These are phyloP conservation scores for Coemansia sp. DNA, from an alignment of 192 early-diverging fungal genomes.

Conservation along the genomic window DNA sequence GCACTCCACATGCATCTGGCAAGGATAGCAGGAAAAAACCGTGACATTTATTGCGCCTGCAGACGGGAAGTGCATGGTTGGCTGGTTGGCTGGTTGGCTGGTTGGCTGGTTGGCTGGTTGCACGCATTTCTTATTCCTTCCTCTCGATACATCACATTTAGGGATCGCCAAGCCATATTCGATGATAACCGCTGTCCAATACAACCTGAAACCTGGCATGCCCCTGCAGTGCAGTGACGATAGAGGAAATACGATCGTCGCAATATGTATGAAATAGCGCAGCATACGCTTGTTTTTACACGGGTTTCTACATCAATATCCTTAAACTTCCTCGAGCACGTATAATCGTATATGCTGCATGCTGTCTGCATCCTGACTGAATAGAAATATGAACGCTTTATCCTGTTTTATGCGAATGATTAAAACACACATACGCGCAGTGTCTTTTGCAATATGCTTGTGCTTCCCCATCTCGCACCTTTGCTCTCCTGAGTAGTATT, in stretches of 20 bases:
- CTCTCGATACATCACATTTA: neutral
- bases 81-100: too few species aligned
- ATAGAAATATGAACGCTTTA: neutral
- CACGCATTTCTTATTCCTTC: neutral
- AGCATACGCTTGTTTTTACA: neutral
- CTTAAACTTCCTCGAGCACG: neutral
- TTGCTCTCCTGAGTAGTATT: neutral
- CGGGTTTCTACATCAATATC: neutral
- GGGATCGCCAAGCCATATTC: neutral
- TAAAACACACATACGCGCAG: neutral
- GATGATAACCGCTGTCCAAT: too few species aligned
- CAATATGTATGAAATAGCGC: neutral
- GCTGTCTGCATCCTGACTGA: neutral
- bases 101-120: too few species aligned
- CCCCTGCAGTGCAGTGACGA: neutral
- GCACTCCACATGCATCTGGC: neutral
- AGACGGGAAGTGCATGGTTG: too few species aligned
- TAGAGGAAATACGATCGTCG: neutral
- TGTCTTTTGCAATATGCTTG: neutral
- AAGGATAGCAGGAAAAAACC: neutral
- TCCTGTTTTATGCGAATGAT: neutral
- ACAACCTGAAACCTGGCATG: neutral
- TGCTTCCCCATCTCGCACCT: too few species aligned
- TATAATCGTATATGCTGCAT: neutral
- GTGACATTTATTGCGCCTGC: conserved; percentile 3